phyloP scores from a whole-genome alignment of 352 stramenopile genomes.

The Globisporangium solare region DNA sequence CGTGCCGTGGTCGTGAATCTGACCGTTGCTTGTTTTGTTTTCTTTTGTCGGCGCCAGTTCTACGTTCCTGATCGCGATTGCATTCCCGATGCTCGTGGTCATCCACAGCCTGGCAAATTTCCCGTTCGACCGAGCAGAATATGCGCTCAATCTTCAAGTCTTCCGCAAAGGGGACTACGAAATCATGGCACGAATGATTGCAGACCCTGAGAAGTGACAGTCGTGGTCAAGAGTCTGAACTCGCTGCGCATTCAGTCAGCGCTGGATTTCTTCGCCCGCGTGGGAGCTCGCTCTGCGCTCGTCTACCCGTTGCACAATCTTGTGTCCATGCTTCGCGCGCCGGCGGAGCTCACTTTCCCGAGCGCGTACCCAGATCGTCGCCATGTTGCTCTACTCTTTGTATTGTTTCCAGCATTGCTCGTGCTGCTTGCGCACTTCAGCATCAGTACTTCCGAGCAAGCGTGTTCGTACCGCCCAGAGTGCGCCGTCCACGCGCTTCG shows the following conservation, averaged over 20 bases:
- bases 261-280: constrained; percentile 21
- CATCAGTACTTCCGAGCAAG: neutral
- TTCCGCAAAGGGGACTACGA: constrained; percentile 18
- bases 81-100: constrained; percentile 25
- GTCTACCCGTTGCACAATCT: constrained; percentile 13
- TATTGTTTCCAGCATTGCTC: neutral
- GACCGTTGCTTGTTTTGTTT: no score
- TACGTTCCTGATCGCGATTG: constrained; percentile 21
- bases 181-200: constrained; percentile 8
- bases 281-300: constrained; percentile 23
- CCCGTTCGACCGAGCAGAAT: constrained; percentile 16
- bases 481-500: constrained; percentile 8
- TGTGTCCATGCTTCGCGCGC: neutral
- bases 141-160: constrained; percentile 18
- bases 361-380: constrained; percentile 10
- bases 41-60: no score
- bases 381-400: neutral
- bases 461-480: constrained; percentile 9
- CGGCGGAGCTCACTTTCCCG: neutral
- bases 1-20: no score
- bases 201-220: constrained; percentile 19
- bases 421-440: neutral
- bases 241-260: constrained; percentile 26
- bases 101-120: constrained; percentile 22
- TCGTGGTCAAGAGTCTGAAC: constrained; percentile 25